Conservation (phyloP, 2,329 filamentous ascomycete genomes). For the Ceratocystis huliohia region DNA sequence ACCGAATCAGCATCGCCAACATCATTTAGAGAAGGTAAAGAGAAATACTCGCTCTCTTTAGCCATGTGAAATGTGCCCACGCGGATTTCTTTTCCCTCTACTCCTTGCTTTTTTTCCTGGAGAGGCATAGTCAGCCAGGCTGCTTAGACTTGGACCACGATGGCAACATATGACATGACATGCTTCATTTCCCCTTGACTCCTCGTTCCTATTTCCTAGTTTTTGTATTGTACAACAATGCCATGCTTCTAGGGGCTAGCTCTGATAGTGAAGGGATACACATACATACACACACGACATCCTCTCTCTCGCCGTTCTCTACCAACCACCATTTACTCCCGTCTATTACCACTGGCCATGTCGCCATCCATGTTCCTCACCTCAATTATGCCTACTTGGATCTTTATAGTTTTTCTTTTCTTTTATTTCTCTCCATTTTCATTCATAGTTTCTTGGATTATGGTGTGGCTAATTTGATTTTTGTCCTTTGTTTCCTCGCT, state of each 20-base stretch:
- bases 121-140: too few relatives aligned
- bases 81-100: neutral
- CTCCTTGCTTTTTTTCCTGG: neutral
- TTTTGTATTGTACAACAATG: neutral
- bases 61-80: neutral
- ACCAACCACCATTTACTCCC: too few relatives aligned
- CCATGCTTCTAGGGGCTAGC: too few relatives aligned
- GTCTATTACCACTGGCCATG: too few relatives aligned
- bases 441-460: neutral
- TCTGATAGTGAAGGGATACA: too few relatives aligned
- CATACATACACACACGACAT: neutral
- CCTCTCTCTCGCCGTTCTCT: too few relatives aligned
- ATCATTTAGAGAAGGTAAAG: conserved; percentile 30
- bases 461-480: conserved; percentile 8
- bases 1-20: conserved; percentile 34
- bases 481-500: neutral
- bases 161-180: neutral
- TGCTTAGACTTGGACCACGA: neutral
- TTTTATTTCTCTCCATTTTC: neutral
- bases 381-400: neutral
- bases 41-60: neutral
- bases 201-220: neutral
- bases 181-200: neutral
- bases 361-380: neutral
- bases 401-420: neutral